phyloP scores from a whole-genome alignment of 2,329 filamentous ascomycete species.

The Fusarium buxicola region DNA sequence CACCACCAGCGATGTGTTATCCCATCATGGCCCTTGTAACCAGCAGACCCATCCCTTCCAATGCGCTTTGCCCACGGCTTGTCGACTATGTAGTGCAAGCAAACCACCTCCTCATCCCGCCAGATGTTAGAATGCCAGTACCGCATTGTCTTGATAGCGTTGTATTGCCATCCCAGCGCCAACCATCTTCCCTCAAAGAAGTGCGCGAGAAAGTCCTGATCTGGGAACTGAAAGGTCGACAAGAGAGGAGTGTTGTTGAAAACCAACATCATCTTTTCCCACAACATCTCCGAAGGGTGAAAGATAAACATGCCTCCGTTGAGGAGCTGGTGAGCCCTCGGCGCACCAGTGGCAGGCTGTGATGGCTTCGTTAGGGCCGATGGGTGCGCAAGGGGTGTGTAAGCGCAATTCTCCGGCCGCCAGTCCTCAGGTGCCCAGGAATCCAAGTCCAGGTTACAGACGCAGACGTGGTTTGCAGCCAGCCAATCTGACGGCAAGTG shows the following conservation, averaged over 20 bases:
- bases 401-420: slow-evolving; percentile 36
- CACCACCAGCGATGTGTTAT: slow-evolving; percentile 39
- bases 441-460: slow-evolving; percentile 38
- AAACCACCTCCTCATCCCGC: slow-evolving; percentile 38
- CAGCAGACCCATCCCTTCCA: slow-evolving; percentile 26
- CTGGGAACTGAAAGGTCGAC: slow-evolving; percentile 33
- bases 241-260: slow-evolving; percentile 34
- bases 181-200: slow-evolving; percentile 37
- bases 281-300: slow-evolving; percentile 24
- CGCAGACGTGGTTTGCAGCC: slow-evolving; percentile 40
- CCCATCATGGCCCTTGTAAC: slow-evolving; percentile 32
- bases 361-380: slow-evolving; percentile 16
- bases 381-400: slow-evolving; percentile 34
- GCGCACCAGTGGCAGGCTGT: slow-evolving; percentile 16
- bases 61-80: slow-evolving; percentile 37
- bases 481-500: slow-evolving; percentile 36
- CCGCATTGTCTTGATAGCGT: slow-evolving; percentile 40
- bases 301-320: slow-evolving; percentile 42
- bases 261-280: slow-evolving; percentile 25
- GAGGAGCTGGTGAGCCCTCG: slow-evolving; percentile 27
- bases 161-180: slow-evolving; percentile 40
- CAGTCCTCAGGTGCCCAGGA: slow-evolving; percentile 39
- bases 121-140: slow-evolving; percentile 40
- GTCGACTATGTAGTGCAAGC: slow-evolving; percentile 40
- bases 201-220: slow-evolving; percentile 34